Base-by-base conservation (phyloP, 1,284 basidiomycete species). In the Heterobasidion occidentale region DNA sequence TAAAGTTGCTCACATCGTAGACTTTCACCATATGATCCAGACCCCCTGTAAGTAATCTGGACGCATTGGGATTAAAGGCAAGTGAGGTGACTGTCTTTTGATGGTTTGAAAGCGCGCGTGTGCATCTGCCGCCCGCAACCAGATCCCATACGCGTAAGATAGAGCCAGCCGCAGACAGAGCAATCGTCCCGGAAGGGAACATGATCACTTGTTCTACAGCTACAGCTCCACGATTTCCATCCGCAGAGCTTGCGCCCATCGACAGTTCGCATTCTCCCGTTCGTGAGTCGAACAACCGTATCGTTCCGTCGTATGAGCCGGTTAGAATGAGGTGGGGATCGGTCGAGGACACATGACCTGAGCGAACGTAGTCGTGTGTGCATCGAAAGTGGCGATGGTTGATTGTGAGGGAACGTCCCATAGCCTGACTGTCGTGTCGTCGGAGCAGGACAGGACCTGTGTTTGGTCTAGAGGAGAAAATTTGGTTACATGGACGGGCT, bases 21-120 rank as follows among this genome's bases (percentile, higher is more conserved):
- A 98, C 94, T 74, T 99, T 99, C 58, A 99, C 93, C 85, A 99
- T 90, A 62, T 95, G 94, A 69, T 99, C 97, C 59, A 99, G 75
- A 36, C 92, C 87, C 38, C 91, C 97, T 0, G 92, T 94, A 50
- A 99, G 77, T 3, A 99, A 79, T 33, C 95, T 81, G 62, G 84
- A 81, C 17, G 87, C 81, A 55, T 80, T 80, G 15, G 87, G 71
- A 66, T 94, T 86, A 70, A 95, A 93, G 5, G 90, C 77, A 33
- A 98, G 78, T 20, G 90, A 83, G 0, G 96, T 99, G 58, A 99
- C 86, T 0, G 95, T 96, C 75, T 99, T 99, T 72, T 98, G 96
- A 70, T 99, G 97, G 73, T 99, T 99, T 36, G 91, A 94, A 59
- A 98, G 70, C 7, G 94, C 94, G 49, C 90, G 82, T 2, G 90